phyloP scores from a whole-genome alignment of 2,329 filamentous ascomycete species.

The Metarhizium sp. region DNA sequence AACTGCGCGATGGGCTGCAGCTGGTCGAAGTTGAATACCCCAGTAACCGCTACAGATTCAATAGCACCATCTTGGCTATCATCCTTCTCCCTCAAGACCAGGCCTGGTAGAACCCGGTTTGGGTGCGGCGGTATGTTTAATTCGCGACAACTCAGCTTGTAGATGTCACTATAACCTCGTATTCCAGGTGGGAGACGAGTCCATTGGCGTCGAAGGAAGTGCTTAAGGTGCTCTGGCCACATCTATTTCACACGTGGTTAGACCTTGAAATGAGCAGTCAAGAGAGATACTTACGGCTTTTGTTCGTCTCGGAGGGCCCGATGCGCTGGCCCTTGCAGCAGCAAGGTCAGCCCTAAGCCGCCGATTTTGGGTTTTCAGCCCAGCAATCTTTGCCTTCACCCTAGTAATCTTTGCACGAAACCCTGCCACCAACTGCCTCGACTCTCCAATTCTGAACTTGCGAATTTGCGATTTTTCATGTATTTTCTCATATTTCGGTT shows the following conservation, averaged over 20 bases:
- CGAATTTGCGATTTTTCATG: not conserved
- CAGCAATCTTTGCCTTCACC: not conserved
- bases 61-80: not conserved
- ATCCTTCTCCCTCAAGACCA: not conserved
- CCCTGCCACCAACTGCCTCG: not conserved
- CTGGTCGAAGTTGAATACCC: not conserved
- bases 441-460: not conserved
- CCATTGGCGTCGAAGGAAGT: not conserved
- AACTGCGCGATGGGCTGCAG: conserved; percentile 15
- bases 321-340: not conserved
- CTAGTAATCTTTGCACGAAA: not conserved
- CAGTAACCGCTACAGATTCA: not conserved
- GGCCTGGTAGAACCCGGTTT: not conserved
- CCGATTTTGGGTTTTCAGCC: not conserved
- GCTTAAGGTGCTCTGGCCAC: not conserved
- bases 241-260: not conserved
- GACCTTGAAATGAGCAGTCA: not conserved
- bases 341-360: not conserved
- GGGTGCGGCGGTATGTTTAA: not conserved
- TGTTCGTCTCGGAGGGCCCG: not conserved
- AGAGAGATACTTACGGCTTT: not conserved
- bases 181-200: not conserved
- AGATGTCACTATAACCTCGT: not conserved
- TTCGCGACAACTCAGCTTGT: not conserved
- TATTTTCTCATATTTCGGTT: not conserved